These are phyloP conservation scores for Metschnikowia orientalis DNA, from an alignment of 805 yeast species.

Conservation along the genomic window DNA sequence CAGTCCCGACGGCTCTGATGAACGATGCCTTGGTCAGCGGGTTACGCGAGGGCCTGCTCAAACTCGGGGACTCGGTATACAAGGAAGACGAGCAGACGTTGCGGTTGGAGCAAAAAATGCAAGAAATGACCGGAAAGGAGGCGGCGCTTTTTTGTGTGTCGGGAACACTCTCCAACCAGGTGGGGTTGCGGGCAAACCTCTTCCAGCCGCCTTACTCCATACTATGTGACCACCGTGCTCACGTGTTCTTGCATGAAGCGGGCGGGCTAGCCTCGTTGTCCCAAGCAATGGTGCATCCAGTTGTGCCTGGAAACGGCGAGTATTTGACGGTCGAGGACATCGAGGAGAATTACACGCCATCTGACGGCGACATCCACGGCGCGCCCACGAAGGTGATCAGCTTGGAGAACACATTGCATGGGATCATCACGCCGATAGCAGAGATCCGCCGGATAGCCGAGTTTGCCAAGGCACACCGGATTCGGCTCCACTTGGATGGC, in stretches of 20 bases:
- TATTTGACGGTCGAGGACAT: slow-evolving; percentile 81
- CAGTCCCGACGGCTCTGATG: slow-evolving; percentile 79
- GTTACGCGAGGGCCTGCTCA: slow-evolving; percentile 26
- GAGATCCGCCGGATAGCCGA: slow-evolving; percentile 67
- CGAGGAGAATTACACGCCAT: slow-evolving; percentile 52
- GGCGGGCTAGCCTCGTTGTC: slow-evolving; percentile 88
- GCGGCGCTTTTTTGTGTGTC: slow-evolving; percentile 81
- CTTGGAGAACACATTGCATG: slow-evolving; percentile 85
- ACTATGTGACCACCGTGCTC: slow-evolving; percentile 82
- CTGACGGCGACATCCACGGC: slow-evolving; percentile 78
- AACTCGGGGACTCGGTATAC: slow-evolving; percentile 83
- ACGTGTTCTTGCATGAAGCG: slow-evolving; percentile 79
- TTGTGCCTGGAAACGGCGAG: slow-evolving; percentile 69
- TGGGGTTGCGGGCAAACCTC: slow-evolving; percentile 72
- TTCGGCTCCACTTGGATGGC: slow-evolving; percentile 82
- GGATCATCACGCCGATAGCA: slow-evolving; percentile 72
- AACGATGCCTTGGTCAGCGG: slow-evolving; percentile 46
- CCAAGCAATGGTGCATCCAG: slow-evolving; percentile 88
- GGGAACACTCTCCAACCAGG: slow-evolving; percentile 88
- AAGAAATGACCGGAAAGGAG: slow-evolving; percentile 69
- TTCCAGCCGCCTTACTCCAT: slow-evolving; percentile 82
- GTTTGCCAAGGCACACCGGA: slow-evolving; percentile 58
- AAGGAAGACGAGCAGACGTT: slow-evolving; percentile 72
- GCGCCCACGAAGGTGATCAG: slow-evolving; percentile 87
- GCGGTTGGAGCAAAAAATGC: slow-evolving; percentile 59